Evolutionary conservation across 306 rosid species (phyloP), one percentile per base, ranked within the genome.

Genomic region (Mimosa pudica): DNA sequence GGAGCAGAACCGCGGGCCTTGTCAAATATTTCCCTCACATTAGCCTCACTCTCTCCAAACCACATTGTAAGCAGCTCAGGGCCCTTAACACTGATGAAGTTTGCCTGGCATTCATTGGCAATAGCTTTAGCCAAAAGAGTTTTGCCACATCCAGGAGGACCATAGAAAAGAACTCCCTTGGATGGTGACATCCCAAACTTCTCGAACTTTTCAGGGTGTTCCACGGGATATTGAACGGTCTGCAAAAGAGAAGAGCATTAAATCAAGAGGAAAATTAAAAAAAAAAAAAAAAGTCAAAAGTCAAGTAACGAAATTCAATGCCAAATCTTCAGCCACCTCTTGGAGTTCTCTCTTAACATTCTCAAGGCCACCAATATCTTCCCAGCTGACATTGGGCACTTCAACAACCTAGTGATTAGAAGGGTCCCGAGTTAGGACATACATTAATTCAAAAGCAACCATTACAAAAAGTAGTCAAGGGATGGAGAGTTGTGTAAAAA

Each of bases 161-260:
- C 85, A 75, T 85, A 85, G 70, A 85, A 82, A 58, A 85, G 88
- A 71, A 49, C 62, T 8, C 62, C 76, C 63, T 49, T 71, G 3
- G 75, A 71, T 12, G 62, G 76, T 20, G 62, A 71, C 76, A 49
- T 71, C 14, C 76, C 76, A 71, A 71, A 71, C 46, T 49, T 71
- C 8, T 71, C 76, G 0, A 71, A 71, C 16, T 71, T 49, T 71
- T 71, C 75, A 13, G 94, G 94, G 81, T 90, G 94, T 76, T 90
- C 94, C 74, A 90, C 94, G 4, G 94, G 94, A 82, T 90, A 90
- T 75, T 90, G 94, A 78, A 90, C 94, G 44, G 94, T 90, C 94
- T 90, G 87, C 83, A 75, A 33, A 66, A 67, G 18, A 47, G 54
- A 10, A 64, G 14, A 54, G 62, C 42, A 61, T 77, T 66, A n/a